Conservation (phyloP, 1,139 yeast species). For the Lodderomyces parapsilosis region DNA sequence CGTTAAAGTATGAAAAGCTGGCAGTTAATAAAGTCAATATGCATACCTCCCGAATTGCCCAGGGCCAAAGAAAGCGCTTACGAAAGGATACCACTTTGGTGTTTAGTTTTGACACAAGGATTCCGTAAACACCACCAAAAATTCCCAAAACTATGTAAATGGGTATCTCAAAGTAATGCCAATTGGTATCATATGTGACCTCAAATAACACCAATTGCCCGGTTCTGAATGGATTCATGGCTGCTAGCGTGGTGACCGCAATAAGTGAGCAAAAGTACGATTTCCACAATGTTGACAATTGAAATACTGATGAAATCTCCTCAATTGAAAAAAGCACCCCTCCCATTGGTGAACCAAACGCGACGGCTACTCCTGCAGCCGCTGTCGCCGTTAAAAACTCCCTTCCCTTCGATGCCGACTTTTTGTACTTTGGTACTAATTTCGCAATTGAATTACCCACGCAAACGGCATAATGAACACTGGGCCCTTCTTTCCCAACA, state of each 20-base stretch:
- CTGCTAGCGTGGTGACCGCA: conserved; percentile 77
- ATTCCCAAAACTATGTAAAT: conserved; percentile 75
- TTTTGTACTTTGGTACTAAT: conserved; percentile 43
- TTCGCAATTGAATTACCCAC: conserved; percentile 69
- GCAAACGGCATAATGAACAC: conserved; percentile 84
- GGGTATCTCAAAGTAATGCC: conserved; percentile 88
- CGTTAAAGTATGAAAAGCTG: conserved; percentile 76
- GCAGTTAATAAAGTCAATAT: conserved; percentile 70
- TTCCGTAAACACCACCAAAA: conserved; percentile 92
- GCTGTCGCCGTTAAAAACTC: conserved; percentile 60
- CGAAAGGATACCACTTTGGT: conserved; percentile 78
- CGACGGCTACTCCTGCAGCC: conserved; percentile 75
- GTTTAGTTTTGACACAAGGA: conserved; percentile 75
- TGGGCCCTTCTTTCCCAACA: conserved; percentile 85
- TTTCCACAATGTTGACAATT: conserved; percentile 82
- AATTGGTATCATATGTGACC: conserved; percentile 77
- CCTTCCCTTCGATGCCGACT: conserved; percentile 50
- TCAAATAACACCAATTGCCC: conserved; percentile 93
- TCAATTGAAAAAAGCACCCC: conserved; percentile 72
- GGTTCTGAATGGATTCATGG: conserved; percentile 85
- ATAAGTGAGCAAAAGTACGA: conserved; percentile 88
- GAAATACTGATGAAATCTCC: conserved; percentile 72
- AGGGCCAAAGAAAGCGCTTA: conserved; percentile 57
- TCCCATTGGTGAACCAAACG: conserved; percentile 73
- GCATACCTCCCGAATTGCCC: conserved; percentile 71